A percentile compares a stretch with the other conserved stretches of the same genome.
Evolutionary conservation across 345 rosid genomes (phyloP).

Genomic region (Dipteronia sinensis): DNA sequence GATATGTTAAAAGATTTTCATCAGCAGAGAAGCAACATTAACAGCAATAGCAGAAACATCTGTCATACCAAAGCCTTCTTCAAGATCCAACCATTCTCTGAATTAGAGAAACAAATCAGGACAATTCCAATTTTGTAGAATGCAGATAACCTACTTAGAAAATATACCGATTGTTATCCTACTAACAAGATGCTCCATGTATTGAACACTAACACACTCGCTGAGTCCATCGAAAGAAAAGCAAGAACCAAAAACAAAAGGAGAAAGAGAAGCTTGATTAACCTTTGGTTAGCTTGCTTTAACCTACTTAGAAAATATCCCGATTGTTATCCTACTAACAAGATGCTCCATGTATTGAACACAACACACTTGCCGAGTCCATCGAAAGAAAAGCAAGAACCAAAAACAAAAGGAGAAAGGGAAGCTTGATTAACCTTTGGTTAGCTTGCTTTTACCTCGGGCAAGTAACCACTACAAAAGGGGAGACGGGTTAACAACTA

Average conservation of each 20-base stretch:
- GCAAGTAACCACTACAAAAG: slow-evolving; percentile 31
- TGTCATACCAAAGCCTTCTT: too few species aligned
- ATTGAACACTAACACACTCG: slow-evolving; percentile 1
- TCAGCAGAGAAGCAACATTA: neutral
- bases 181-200: slow-evolving; percentile 5
- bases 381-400: neutral
- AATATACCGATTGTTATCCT: neutral
- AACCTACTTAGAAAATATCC: neutral
- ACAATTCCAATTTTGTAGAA: neutral
- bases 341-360: slow-evolving; percentile 1
- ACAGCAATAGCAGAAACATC: neutral
- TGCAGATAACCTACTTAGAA: neutral
- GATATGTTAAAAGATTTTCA: too few species aligned
- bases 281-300: too few species aligned
- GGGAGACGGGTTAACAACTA: slow-evolving; percentile 65
- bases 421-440: slow-evolving; percentile 17
- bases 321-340: neutral
- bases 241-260: neutral
- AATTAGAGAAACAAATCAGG: neutral
- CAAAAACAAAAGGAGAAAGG: neutral
- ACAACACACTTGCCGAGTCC: slow-evolving; percentile 16
- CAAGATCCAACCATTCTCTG: neutral
- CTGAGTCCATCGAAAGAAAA: slow-evolving; percentile 14
- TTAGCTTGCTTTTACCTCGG: neutral
- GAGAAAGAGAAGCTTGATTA: slow-evolving; percentile 7